Evolutionary conservation across 164 flowering plant genomes (phyloP), one percentile per base, ranked within the genome.

Genomic region (Chimonanthus praecox): DNA sequence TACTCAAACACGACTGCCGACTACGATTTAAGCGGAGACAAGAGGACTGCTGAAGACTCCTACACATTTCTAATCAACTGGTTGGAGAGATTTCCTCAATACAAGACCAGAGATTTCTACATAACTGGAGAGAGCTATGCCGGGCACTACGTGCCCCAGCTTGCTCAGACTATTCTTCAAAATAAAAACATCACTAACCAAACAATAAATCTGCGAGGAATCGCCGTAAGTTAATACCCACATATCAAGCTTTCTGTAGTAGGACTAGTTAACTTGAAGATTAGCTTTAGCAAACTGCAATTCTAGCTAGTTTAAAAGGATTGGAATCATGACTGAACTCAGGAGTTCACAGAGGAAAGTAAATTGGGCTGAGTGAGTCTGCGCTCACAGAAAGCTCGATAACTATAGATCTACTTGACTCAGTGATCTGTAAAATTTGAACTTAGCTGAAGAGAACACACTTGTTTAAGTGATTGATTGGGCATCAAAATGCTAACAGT

Each of bases 41-140:
- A 49, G 58, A 70, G 74, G 21, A 86, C 88, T 16, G 86, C 85
- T 1, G 21, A 76, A 13, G 86, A 84, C 67, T 61, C 79, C 3
- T 84, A 84, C 46, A 58, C 78, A 2, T 84, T 84, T 61, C 66
- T 85, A 15, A 66, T 84, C 0, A 83, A 83, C 43, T 84, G 87
- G 87, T 68, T 82, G 4, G 83, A 81, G 64, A 82, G 84, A 68
- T 84, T 81, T 33, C 87, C 87, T 2, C 71, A 84, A 8, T 86
- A 82, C 77, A 84, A 81, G 73, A 73, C 67, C 13, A 81, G 83
- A 51, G 83, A 82, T 58, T 84, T 84, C 72, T 85, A 43, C 73
- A 79, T 82, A n/a, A 16, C 84, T 3, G 88, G 88, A 6, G 88
- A 85, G 83, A 85, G 86, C 77, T 85, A 85, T 11, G 84, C 82